Evolutionary conservation across 345 rosid genomes (phyloP).

Genomic region (Hibiscus mutabilis): DNA sequence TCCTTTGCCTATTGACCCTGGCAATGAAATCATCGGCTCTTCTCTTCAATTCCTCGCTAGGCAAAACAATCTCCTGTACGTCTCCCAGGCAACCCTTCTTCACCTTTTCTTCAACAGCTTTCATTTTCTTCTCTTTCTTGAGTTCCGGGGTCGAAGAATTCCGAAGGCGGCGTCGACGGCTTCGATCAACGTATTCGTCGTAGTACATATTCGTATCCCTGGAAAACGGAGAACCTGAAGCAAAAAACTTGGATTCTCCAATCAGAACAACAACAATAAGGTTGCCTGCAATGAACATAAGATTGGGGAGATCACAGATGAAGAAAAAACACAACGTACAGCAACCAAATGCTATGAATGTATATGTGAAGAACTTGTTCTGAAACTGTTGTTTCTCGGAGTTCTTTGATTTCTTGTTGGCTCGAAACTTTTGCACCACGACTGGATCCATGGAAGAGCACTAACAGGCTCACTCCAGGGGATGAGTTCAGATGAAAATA

Average conservation of each 20-base stretch:
- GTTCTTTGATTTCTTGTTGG: conserved; percentile 17
- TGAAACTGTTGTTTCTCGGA: conserved; percentile 23
- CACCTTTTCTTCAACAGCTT: conserved; percentile 7
- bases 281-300: conserved; percentile 47
- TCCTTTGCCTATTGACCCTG: conserved; percentile 48
- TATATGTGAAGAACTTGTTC: conserved; percentile 20
- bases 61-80: conserved; percentile 14
- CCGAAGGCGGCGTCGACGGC: conserved; percentile 15
- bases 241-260: conserved; percentile 41
- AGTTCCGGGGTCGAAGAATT: not conserved
- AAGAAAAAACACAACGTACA: conserved; percentile 31
- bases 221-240: conserved; percentile 24
- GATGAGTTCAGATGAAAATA: conserved; percentile 11
- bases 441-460: conserved; percentile 18
- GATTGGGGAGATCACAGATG: conserved; percentile 24
- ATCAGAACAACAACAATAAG: conserved; percentile 41
- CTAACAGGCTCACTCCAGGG: not conserved
- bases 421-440: not conserved
- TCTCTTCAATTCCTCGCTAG: conserved; percentile 43
- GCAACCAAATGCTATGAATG: conserved; percentile 21
- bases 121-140: conserved; percentile 4
- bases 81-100: not conserved
- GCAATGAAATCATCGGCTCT: conserved; percentile 70
- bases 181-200: conserved; percentile 31
- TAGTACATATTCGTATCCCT: conserved; percentile 17